Percentiles rank a stretch among this genome's conserved stretches.
phyloP scores from a whole-genome alignment of 2,329 filamentous ascomycete species.

The Lachnellula subtilissima region DNA sequence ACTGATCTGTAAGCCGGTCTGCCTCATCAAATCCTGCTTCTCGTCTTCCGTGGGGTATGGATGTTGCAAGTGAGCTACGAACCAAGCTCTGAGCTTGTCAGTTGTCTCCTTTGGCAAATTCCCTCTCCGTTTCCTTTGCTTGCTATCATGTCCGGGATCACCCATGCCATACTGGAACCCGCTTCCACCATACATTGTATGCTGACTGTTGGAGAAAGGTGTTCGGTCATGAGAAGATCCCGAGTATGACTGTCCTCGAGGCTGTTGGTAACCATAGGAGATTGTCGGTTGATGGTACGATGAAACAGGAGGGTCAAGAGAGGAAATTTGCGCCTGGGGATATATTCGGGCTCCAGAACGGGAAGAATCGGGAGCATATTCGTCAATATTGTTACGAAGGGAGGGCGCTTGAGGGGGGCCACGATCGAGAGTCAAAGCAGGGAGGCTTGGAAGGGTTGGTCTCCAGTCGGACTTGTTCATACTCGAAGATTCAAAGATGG shows the following conservation, averaged over 20 bases:
- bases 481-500: conserved; percentile 6
- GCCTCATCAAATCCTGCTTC: conserved; percentile 73
- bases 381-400: conserved; percentile 4
- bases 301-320: conserved; percentile 9
- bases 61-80: conserved; percentile 69
- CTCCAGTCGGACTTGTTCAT: conserved; percentile 10
- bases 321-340: conserved; percentile 6
- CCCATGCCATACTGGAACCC: conserved; percentile 6
- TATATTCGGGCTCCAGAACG: conserved; percentile 13
- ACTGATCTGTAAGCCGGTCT: conserved; percentile 76
- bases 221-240: conserved; percentile 21
- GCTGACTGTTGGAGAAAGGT: conserved; percentile 19
- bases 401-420: conserved; percentile 1
- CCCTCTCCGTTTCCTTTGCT: conserved; percentile 59
- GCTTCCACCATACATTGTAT: conserved; percentile 6
- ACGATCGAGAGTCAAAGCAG: conserved; percentile 13
- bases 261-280: conserved; percentile 20
- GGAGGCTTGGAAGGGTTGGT: conserved; percentile 20
- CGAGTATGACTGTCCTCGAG: conserved; percentile 19
- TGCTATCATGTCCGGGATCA: conserved; percentile 16
- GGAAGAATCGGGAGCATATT: conserved; percentile 18
- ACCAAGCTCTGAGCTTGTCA: conserved; percentile 76
- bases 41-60: conserved; percentile 86
- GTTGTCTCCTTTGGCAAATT: conserved; percentile 91
- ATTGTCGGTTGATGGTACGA: conserved; percentile 7